phyloP scores from a whole-genome alignment of 2,329 filamentous ascomycete species.

The Penicillium sp. region DNA sequence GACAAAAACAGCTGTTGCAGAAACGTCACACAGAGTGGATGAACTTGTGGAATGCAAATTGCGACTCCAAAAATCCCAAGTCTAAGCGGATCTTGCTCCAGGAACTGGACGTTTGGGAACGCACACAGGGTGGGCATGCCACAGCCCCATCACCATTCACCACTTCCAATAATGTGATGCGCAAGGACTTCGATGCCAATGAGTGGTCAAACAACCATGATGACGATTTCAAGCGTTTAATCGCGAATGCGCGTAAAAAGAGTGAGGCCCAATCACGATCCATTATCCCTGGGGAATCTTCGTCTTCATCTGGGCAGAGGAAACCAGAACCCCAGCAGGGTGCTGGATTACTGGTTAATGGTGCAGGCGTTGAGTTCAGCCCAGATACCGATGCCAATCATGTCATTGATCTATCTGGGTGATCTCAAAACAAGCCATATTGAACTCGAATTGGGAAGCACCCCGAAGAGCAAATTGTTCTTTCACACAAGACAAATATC shows the following conservation, averaged over 20 bases:
- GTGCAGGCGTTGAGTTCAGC: constrained; percentile 1
- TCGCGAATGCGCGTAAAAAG: constrained; percentile 69
- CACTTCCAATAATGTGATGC: constrained; percentile 59
- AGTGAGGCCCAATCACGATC: constrained; percentile 31
- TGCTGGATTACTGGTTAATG: constrained; percentile 5
- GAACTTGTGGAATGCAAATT: constrained; percentile 96
- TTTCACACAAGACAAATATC: neutral
- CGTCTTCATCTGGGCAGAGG: constrained; percentile 3
- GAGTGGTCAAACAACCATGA: constrained; percentile 74
- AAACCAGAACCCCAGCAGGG: neutral
- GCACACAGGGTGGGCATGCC: constrained; percentile 68
- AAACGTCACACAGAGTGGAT: constrained; percentile 88
- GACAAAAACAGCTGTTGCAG: constrained; percentile 69
- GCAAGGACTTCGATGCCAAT: constrained; percentile 82
- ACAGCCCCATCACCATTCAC: constrained; percentile 29
- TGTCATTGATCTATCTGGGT: constrained; percentile 10
- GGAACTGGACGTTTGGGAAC: constrained; percentile 85
- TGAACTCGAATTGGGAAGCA: neutral
- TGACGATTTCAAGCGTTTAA: constrained; percentile 73
- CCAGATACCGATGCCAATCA: constrained; percentile 1
- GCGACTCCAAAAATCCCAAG: constrained; percentile 75
- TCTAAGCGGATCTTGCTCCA: constrained; percentile 68
- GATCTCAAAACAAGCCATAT: constrained; percentile 5
- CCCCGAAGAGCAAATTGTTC: neutral
- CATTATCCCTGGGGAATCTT: constrained; percentile 27